Conservation (phyloP, 805 yeast genomes). For the Starmerella davenportii region DNA sequence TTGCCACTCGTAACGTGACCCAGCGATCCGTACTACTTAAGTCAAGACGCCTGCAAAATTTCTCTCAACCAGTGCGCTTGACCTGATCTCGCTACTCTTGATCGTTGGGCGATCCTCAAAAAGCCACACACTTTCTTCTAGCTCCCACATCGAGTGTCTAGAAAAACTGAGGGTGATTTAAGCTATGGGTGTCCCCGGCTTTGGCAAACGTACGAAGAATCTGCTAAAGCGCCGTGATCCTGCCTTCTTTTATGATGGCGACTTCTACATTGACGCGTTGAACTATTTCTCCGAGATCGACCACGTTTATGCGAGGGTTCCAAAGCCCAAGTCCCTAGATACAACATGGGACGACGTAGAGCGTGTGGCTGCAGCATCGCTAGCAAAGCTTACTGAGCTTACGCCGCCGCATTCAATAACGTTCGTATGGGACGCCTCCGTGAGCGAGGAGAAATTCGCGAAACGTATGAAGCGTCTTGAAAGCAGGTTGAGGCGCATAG, state of each 20-base stretch:
- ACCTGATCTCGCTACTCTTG: too few species aligned
- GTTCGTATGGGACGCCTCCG: neutral
- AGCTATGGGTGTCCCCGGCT: too few species aligned
- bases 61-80: too few species aligned
- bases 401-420: neutral
- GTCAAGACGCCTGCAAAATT: too few species aligned
- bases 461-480: neutral
- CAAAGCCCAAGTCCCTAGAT: neutral
- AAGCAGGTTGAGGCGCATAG: neutral
- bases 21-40: too few species aligned
- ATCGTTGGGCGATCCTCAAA: too few species aligned
- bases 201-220: too few species aligned
- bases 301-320: neutral
- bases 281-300: neutral
- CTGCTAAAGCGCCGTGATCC: too few species aligned
- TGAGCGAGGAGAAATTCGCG: neutral
- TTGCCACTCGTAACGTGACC: too few species aligned
- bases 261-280: neutral
- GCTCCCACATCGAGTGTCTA: too few species aligned
- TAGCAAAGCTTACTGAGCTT: neutral
- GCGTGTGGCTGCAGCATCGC: neutral
- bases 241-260: neutral
- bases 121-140: too few species aligned
- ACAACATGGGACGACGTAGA: neutral
- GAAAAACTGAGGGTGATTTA: too few species aligned